Base-by-base conservation (phyloP, 2,329 filamentous ascomycete species). In the Leptodontidium sp. region DNA sequence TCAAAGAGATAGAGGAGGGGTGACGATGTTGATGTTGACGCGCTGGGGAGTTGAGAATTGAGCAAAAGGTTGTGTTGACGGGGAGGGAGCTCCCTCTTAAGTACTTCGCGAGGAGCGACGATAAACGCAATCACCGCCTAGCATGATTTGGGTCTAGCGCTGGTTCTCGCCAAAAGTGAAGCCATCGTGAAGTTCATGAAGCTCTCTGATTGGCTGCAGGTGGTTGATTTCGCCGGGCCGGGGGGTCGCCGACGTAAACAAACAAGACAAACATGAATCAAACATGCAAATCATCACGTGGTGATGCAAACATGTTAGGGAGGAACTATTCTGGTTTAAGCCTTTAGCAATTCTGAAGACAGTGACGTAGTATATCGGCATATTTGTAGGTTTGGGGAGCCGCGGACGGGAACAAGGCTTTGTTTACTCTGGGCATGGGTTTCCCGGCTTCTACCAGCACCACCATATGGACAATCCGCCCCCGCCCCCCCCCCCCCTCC, bases 211-310 rank as follows among this genome's bases (percentile, higher is more conserved):
- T 53, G 50, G 50, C 50, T 12, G 24, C 5, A 15, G 14, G 4
- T 1, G 24, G 12, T 4, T 26, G 26, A 14, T 24, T 29, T 14
- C 7, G 8, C 50, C 24, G 47, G 17, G 9, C 47, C 17, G 21
- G n/a, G 45, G 47, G 21, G 47, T 40, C 24, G 50, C 50, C 50
- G 24, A 53, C 24, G 50, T 53, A 24, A 53, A 53, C 24, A 53
- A 53, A 53, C 24, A 53, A 53, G 24, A 14, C 50, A 53, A 53
- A 53, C 50, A 53, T 17, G 24, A 50, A 9, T 32, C 38, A 40
- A 40, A 40, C 38, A 40, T 40, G 38, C 43, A 47, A n/a, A 17
- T 14, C 15, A 5, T 47, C 43, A 47, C 43, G 43, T 47, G 15
- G 43, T 15, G 11, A 40, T 40, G 5, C 38, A 40, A 40, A 40